Evolutionary conservation across 83 land plant species (phyloP), one percentile per base, ranked within the genome.

Genomic region (Larix sibirica): DNA sequence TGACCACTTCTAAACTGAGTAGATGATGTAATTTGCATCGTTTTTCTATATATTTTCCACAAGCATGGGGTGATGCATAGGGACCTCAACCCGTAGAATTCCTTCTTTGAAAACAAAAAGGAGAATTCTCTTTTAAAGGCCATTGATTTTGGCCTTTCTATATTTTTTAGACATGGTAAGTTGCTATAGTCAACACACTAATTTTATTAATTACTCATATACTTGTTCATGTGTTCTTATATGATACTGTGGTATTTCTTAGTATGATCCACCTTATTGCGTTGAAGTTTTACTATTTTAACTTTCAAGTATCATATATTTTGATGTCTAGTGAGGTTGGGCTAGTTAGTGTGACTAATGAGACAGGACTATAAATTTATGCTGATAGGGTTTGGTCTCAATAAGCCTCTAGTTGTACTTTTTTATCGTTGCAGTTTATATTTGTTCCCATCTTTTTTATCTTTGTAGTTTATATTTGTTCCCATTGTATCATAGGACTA

Each of bases 61-160:
- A 76, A 76, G 33, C 79, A 76, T 50, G 79, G 79, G 60, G 79
- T 76, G 18, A 76, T 76, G 79, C 79, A 76, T 54, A 47, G 60
- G 61, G 79, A 76, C 26, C 61, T 76, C 9, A 76, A 76, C 33
- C 79, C 79, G 5, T 61, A 76, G 33, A 76, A 76, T 54, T 76
- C 54, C 20, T 50, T 76, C 23, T 76, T 76, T 76, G 33, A 61
- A 50, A 76, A 76, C 33, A 76, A 50, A 21, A 76, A 76, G 33
- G 79, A 76, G 33, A 54, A 54, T 54, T 76, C 60, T 76, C 33
- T 61, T 50, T 76, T 76, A 7, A 76, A 76, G 60, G 79, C 79
- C 17, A 76, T 76, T 24, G 79, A 76, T 50, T 76, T 76, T 50
- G 60, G 79, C 9, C 79, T 50, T 8, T 76, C 79, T 14, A 59